A percentile compares a stretch with the other conserved stretches of the same genome.
Evolutionary conservation across 805 yeast genomes (phyloP).

Genomic region (Candida maris): DNA sequence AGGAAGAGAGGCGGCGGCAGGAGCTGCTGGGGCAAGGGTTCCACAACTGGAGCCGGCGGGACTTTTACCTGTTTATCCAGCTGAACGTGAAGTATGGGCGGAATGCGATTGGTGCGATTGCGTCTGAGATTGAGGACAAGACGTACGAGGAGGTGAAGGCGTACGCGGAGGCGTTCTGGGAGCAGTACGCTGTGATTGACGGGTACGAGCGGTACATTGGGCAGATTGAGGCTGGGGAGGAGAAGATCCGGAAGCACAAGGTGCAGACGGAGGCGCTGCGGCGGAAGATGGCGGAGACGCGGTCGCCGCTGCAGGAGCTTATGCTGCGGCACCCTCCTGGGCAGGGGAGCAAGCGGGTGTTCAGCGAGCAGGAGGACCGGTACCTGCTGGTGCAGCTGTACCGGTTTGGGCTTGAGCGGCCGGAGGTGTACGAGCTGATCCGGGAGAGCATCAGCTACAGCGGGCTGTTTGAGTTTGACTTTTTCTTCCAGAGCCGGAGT

Average conservation of each 20-base stretch:
- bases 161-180: slow-evolving; percentile 82
- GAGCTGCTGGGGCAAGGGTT: slow-evolving; percentile 65
- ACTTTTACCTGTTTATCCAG: slow-evolving; percentile 77
- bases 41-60: slow-evolving; percentile 81
- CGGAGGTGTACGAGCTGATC: slow-evolving; percentile 74
- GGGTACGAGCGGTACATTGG: slow-evolving; percentile 80
- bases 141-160: slow-evolving; percentile 72
- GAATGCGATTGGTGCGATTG: slow-evolving; percentile 63
- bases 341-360: slow-evolving; percentile 55
- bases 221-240: slow-evolving; percentile 89
- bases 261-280: slow-evolving; percentile 78
- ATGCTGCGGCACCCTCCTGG: slow-evolving; percentile 64
- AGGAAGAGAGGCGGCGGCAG: slow-evolving; percentile 63
- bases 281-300: slow-evolving; percentile 65
- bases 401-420: slow-evolving; percentile 74
- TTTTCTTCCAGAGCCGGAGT: slow-evolving; percentile 78
- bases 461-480: slow-evolving; percentile 81
- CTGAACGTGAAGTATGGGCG: slow-evolving; percentile 79
- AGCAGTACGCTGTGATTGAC: slow-evolving; percentile 70
- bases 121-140: slow-evolving; percentile 79
- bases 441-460: slow-evolving; percentile 70
- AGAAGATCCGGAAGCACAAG: slow-evolving; percentile 58
- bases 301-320: slow-evolving; percentile 72
- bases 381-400: slow-evolving; percentile 77
- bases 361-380: slow-evolving; percentile 87